These are phyloP conservation scores for Cystobasidium ongulense DNA, from an alignment of 768 basidiomycete species.

Conservation along the genomic window DNA sequence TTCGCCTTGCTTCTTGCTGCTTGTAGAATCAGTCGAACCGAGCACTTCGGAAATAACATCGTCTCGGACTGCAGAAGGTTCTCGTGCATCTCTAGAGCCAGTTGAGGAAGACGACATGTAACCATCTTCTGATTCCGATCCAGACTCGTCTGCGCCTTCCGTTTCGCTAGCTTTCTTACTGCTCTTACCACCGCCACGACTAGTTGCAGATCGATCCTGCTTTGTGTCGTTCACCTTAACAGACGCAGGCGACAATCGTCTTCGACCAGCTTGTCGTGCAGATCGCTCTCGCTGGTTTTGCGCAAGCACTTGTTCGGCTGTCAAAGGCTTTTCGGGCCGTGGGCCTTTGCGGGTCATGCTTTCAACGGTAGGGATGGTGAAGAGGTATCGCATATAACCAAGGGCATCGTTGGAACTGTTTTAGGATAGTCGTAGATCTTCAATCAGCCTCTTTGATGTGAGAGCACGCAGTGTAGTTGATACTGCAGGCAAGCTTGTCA, in stretches of 20 bases:
- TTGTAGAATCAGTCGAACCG: neutral
- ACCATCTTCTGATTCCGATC: slow-evolving; percentile 1
- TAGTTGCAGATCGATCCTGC: neutral
- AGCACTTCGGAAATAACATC: neutral
- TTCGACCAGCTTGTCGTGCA: neutral
- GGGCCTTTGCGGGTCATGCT: slow-evolving; percentile 3
- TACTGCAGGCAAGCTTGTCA: neutral
- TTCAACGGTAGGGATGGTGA: slow-evolving; percentile 8
- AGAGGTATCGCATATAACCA: slow-evolving; percentile 13
- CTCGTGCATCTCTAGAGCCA: neutral
- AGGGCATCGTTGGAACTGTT: neutral
- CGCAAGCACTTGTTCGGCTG: slow-evolving; percentile 7
- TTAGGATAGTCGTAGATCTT: neutral
- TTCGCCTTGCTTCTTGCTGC: neutral
- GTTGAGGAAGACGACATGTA: neutral
- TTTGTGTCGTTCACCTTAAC: neutral
- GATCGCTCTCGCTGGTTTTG: neutral
- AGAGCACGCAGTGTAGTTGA: neutral
- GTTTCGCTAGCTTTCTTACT: neutral
- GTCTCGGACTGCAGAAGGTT: neutral
- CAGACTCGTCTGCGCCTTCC: neutral
- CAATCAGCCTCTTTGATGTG: neutral
- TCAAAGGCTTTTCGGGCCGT: neutral
- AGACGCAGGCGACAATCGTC: neutral
- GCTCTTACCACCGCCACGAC: neutral